Conservation (phyloP, 1,284 basidiomycete genomes). For the Ceratobasidium sp. region DNA sequence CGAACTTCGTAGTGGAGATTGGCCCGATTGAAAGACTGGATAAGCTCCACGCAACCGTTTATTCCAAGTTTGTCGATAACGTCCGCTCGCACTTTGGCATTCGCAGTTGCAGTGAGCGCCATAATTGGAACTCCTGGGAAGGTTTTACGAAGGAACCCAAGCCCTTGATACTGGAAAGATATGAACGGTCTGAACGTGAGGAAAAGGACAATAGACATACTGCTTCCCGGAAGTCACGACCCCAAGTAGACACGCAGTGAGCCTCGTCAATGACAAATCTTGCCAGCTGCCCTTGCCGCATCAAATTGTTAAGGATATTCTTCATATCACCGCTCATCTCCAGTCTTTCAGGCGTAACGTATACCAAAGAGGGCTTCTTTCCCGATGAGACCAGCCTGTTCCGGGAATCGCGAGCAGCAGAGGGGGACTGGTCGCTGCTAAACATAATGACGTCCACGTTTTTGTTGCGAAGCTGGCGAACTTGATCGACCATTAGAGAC, state of each 20-base stretch:
- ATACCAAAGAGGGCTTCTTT: conserved; percentile 72
- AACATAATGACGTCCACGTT: conserved; percentile 76
- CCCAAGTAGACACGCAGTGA: conserved; percentile 90
- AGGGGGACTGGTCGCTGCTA: conserved; percentile 64
- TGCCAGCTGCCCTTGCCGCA: conserved; percentile 67
- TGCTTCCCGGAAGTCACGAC: conserved; percentile 79
- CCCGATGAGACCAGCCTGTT: conserved; percentile 47
- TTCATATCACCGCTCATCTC: conserved; percentile 66
- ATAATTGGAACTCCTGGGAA: conserved; percentile 89
- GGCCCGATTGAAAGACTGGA: conserved; percentile 89
- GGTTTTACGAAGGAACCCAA: conserved; percentile 71
- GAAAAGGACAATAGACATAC: conserved; percentile 53
- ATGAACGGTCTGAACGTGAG: conserved; percentile 39
- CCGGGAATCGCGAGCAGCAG: conserved; percentile 54
- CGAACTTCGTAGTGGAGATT: conserved; percentile 88
- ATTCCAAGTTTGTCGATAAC: conserved; percentile 78
- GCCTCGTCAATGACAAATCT: conserved; percentile 97
- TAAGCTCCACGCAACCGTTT: conserved; percentile 63
- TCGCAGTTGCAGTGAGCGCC: conserved; percentile 95
- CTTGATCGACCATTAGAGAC: conserved; percentile 92
- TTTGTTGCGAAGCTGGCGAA: conserved; percentile 69
- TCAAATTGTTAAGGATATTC: conserved; percentile 63
- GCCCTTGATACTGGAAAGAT: conserved; percentile 60
- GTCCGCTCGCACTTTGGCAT: conserved; percentile 75
- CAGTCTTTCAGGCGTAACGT: conserved; percentile 94